A percentile compares a stretch with the other conserved stretches of the same genome.
phyloP scores from a whole-genome alignment of 306 rosid genomes.

The Pterocarpus macrocarpus region DNA sequence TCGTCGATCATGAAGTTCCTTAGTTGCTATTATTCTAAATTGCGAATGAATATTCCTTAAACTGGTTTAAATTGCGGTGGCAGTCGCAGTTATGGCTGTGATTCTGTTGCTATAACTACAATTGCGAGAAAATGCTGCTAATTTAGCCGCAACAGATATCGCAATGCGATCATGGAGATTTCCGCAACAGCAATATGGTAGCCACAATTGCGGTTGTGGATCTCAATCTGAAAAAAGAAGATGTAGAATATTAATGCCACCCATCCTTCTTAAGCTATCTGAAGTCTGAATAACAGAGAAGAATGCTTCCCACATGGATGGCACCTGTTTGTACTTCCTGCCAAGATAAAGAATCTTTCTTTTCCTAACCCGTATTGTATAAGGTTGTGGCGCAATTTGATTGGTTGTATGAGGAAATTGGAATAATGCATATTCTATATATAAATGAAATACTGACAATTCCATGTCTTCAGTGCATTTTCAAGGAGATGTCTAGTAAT shows the following conservation, averaged over 20 bases:
- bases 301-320: not conserved
- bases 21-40: not conserved
- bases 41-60: slow-evolving; percentile 23
- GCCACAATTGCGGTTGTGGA: not conserved
- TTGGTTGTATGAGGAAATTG: not conserved
- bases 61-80: not conserved
- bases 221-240: not conserved
- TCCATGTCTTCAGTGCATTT: not conserved
- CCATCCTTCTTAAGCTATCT: not conserved
- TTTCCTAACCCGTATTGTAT: not conserved
- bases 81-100: not conserved
- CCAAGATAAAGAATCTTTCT: not conserved
- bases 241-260: not conserved
- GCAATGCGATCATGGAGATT: not conserved
- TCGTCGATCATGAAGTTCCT: not conserved
- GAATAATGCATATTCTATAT: not conserved
- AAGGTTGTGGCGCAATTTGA: not conserved
- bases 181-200: not conserved
- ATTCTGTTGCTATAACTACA: not conserved
- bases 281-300: not conserved
- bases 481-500: not conserved
- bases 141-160: not conserved
- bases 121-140: not conserved
- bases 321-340: not conserved
- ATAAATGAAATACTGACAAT: not conserved